These are phyloP conservation scores for Rhytidiadelphus loreus DNA, from an alignment of 225 moss, liverwort and hornwort species.

Conservation along the genomic window DNA sequence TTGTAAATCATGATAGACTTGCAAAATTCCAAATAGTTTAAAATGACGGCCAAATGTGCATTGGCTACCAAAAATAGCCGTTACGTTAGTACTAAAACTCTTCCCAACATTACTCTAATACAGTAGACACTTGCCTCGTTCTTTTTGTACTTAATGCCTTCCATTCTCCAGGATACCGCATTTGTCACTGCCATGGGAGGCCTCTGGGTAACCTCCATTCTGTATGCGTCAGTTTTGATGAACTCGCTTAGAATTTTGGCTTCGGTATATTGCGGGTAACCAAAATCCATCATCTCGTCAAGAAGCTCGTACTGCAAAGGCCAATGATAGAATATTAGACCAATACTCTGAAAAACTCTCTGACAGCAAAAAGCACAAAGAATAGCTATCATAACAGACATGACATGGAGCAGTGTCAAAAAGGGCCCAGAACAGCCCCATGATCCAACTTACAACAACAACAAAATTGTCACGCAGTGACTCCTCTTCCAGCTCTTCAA, in stretches of 20 bases:
- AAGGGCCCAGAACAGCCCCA: neutral
- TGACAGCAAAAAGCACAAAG: neutral
- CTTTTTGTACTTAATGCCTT: slow-evolving; percentile 99
- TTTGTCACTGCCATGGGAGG: slow-evolving; percentile 99
- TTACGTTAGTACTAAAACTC: neutral
- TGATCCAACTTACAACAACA: slow-evolving; percentile 76
- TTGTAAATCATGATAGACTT: neutral
- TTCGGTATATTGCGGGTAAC: slow-evolving; percentile 97
- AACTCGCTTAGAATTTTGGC: slow-evolving; percentile 96
- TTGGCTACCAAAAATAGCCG: neutral
- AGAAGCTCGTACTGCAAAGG: slow-evolving; percentile 88
- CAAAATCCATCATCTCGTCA: slow-evolving; percentile 99
- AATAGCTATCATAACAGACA: neutral
- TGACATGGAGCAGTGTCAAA: neutral
- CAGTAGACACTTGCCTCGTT: slow-evolving; percentile 56
- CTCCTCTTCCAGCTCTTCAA: slow-evolving; percentile 97
- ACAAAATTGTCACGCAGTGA: slow-evolving; percentile 99
- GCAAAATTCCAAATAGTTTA: neutral
- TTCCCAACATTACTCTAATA: neutral
- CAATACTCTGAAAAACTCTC: neutral
- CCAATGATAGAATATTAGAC: neutral
- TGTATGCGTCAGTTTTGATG: slow-evolving; percentile 97
- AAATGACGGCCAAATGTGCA: neutral
- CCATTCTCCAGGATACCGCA: slow-evolving; percentile 99
- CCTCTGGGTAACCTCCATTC: slow-evolving; percentile 89